Evolutionary conservation across 2,329 filamentous ascomycete genomes (phyloP).

Genomic region (Aspergillus oerlinghausenensis): DNA sequence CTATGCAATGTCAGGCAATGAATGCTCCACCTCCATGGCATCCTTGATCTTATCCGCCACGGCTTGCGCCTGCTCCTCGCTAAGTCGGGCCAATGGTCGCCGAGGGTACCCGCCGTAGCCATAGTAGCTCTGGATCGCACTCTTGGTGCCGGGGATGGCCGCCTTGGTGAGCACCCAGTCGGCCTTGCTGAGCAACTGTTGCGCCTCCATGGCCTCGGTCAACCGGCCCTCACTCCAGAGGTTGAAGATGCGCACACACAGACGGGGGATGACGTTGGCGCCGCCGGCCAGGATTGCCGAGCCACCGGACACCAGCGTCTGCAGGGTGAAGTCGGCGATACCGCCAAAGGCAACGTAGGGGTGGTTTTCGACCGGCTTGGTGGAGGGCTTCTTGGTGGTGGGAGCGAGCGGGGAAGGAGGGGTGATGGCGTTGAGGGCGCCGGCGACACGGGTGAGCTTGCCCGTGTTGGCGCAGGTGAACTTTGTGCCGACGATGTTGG

Average conservation of each 20-base stretch:
- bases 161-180: constrained; percentile 84
- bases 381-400: constrained; percentile 18
- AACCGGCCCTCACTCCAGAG: constrained; percentile 69
- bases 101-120: constrained; percentile 79
- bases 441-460: constrained; percentile 77
- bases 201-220: constrained; percentile 70
- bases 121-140: constrained; percentile 74
- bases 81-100: constrained; percentile 48
- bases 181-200: constrained; percentile 69
- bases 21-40: constrained; percentile 31
- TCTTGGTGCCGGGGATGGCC: constrained; percentile 80
- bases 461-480: constrained; percentile 90
- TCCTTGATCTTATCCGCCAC: constrained; percentile 33
- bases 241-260: constrained; percentile 76
- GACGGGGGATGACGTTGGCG: constrained; percentile 81
- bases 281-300: constrained; percentile 83
- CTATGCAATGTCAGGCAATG: constrained; percentile 34
- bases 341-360: constrained; percentile 82
- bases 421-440: constrained; percentile 66
- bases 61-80: constrained; percentile 24
- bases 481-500: constrained; percentile 83
- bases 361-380: constrained; percentile 30
- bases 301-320: constrained; percentile 74
- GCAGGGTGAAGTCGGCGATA: constrained; percentile 81
- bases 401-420: constrained; percentile 41